phyloP scores from a whole-genome alignment of 495 filamentous ascomycete genomes.

The Xylaria castorea region DNA sequence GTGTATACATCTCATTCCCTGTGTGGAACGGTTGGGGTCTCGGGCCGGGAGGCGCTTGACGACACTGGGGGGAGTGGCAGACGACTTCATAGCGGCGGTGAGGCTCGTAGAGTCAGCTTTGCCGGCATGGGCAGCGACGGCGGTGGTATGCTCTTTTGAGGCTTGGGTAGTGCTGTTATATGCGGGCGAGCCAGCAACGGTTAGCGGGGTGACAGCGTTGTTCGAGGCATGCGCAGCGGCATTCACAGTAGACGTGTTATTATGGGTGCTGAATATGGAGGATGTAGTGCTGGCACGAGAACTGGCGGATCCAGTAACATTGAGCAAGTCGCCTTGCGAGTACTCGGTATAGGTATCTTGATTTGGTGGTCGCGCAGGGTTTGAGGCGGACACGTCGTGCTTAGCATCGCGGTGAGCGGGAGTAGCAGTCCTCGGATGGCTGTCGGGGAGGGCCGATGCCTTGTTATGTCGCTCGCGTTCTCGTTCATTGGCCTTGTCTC shows the following conservation, averaged over 20 bases:
- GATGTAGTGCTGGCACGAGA: constrained; percentile 69
- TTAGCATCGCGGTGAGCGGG: constrained; percentile 43
- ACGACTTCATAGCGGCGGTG: constrained; percentile 29
- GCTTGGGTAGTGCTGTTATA: constrained; percentile 48
- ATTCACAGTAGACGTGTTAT: constrained; percentile 55
- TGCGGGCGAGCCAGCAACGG: constrained; percentile 77
- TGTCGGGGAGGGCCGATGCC: constrained; percentile 57
- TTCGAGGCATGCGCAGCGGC: constrained; percentile 54
- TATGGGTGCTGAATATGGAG: constrained; percentile 66
- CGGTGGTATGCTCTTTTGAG: constrained; percentile 48
- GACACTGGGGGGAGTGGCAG: constrained; percentile 39
- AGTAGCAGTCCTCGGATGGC: constrained; percentile 48
- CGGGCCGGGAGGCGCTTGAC: constrained; percentile 66
- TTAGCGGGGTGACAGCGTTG: constrained; percentile 76
- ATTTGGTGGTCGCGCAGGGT: constrained; percentile 45
- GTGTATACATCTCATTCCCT: constrained; percentile 73
- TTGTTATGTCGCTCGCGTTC: constrained; percentile 49
- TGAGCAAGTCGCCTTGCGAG: constrained; percentile 65
- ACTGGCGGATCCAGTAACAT: constrained; percentile 69
- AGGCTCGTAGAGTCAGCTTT: constrained; percentile 38
- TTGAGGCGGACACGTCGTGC: constrained; percentile 47
- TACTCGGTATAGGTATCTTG: constrained; percentile 63
- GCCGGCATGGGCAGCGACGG: constrained; percentile 39
- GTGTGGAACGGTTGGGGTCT: constrained; percentile 64
- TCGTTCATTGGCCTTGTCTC: constrained; percentile 62